These are phyloP conservation scores for Colletotrichum musae DNA, from an alignment of 2,329 filamentous ascomycete species.

Conservation along the genomic window DNA sequence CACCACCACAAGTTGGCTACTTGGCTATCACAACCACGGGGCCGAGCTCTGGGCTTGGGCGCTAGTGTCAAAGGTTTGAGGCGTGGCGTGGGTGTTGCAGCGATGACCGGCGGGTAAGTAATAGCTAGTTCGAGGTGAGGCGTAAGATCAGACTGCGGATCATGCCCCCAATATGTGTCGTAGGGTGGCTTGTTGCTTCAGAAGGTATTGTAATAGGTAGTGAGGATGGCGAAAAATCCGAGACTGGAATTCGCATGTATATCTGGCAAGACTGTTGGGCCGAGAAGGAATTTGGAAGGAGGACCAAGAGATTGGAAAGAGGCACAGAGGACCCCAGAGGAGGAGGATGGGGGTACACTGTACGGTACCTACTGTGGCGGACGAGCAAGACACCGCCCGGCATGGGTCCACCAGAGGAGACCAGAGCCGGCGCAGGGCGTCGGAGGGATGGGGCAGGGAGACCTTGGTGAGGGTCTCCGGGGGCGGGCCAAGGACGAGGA, in stretches of 20 bases:
- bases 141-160: constrained; percentile 25
- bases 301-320: background rate
- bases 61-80: constrained; percentile 37
- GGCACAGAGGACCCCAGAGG: no score
- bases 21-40: constrained; percentile 1
- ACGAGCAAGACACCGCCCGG: constrained; percentile 31
- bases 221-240: no score
- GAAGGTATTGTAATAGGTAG: no score
- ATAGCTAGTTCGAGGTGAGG: background rate
- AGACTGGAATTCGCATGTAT: constrained; percentile 5
- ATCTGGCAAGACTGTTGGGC: background rate
- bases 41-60: constrained; percentile 34
- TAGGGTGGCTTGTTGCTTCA: background rate
- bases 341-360: background rate
- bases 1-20: no score
- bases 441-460: constrained; percentile 26
- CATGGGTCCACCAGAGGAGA: background rate
- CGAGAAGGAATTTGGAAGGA: constrained; percentile 17
- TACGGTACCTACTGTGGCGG: constrained; percentile 16
- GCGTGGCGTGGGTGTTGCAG: constrained; percentile 13
- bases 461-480: constrained; percentile 3
- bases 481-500: background rate
- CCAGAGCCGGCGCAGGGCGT: constrained; percentile 34
- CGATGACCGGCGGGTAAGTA: constrained; percentile 3
- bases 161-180: constrained; percentile 22